These are phyloP conservation scores for Penicillium paradoxum DNA, from an alignment of 495 filamentous ascomycete genomes.

Conservation along the genomic window DNA sequence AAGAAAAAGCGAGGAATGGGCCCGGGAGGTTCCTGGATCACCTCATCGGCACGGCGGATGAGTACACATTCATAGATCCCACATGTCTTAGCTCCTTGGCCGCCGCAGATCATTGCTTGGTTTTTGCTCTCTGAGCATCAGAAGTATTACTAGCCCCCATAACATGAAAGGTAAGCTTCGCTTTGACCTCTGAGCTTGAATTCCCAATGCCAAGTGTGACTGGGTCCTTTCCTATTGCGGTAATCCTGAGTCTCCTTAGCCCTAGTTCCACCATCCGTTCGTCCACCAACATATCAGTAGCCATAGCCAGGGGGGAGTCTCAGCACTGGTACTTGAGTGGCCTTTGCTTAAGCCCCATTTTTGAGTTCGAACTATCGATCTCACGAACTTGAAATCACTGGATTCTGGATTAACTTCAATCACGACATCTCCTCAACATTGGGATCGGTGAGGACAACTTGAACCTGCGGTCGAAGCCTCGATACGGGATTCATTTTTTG, in stretches of 20 bases:
- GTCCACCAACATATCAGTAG: not conserved
- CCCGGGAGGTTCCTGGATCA: slow-evolving; percentile 5
- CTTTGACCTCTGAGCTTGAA: not conserved
- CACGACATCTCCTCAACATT: slow-evolving; percentile 14
- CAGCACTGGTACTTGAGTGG: not conserved
- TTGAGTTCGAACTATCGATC: slow-evolving; percentile 4
- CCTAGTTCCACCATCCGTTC: not conserved
- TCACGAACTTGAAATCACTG: slow-evolving; percentile 3
- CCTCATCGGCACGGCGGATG: slow-evolving; percentile 13
- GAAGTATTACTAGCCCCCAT: not conserved
- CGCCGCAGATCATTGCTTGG: slow-evolving; percentile 8
- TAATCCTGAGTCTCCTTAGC: not conserved
- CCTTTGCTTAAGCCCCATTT: not conserved
- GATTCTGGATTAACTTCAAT: slow-evolving; percentile 2
- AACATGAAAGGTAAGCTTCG: not conserved
- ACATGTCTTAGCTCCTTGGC: slow-evolving; percentile 16
- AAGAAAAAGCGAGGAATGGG: too few relatives aligned
- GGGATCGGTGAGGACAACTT: not conserved
- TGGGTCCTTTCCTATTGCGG: not conserved
- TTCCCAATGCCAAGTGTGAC: not conserved
- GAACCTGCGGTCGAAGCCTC: not conserved
- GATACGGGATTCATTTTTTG: not conserved
- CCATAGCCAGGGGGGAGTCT: not conserved
- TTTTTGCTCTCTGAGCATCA: not conserved
- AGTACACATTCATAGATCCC: slow-evolving; percentile 6